A percentile compares a stretch with the other conserved stretches of the same genome.
Evolutionary conservation across 1,139 yeast species (phyloP).

Genomic region (Zygosaccharomyces pseudobailii): DNA sequence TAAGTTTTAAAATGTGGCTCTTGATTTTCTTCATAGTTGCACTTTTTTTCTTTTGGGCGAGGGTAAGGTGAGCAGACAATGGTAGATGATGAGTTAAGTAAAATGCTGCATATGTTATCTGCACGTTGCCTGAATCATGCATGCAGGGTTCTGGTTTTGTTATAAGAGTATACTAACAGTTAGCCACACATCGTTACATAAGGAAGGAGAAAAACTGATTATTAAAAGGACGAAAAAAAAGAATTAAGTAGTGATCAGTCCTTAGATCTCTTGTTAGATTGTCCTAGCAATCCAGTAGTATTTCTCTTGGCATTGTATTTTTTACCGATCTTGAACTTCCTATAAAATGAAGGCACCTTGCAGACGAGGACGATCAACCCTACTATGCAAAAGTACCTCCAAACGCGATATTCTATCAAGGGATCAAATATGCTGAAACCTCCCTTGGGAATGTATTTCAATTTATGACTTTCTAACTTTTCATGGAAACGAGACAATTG

Average conservation of each 20-base stretch:
- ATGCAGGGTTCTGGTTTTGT: background rate
- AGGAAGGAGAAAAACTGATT: background rate
- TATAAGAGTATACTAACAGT: background rate
- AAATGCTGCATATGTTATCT: background rate
- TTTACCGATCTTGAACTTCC: constrained; percentile 11
- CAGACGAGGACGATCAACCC: constrained; percentile 4
- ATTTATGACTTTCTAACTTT: background rate
- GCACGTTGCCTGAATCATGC: background rate
- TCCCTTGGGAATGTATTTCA: constrained; percentile 44
- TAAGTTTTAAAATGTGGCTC: constrained; percentile 77
- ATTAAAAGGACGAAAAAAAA: background rate
- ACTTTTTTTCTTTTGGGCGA: constrained; percentile 74
- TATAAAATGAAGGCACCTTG: constrained; percentile 6
- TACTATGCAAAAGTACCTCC: constrained; percentile 38
- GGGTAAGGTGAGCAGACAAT: constrained; percentile 46
- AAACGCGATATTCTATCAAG: constrained; percentile 41
- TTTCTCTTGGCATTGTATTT: constrained; percentile 23
- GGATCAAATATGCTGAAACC: constrained; percentile 41
- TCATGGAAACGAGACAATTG: constrained; percentile 1
- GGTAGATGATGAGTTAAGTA: background rate
- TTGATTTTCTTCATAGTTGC: constrained; percentile 57
- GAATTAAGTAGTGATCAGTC: constrained; percentile 6
- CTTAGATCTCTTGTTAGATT: constrained; percentile 7
- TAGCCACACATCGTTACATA: background rate
- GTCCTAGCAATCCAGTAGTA: constrained; percentile 23